Percentiles rank a stretch among this genome's conserved stretches.
These are phyloP conservation scores for Oryza meridionalis DNA, from an alignment of 176 grass and related monocot genomes.

Conservation along the genomic window DNA sequence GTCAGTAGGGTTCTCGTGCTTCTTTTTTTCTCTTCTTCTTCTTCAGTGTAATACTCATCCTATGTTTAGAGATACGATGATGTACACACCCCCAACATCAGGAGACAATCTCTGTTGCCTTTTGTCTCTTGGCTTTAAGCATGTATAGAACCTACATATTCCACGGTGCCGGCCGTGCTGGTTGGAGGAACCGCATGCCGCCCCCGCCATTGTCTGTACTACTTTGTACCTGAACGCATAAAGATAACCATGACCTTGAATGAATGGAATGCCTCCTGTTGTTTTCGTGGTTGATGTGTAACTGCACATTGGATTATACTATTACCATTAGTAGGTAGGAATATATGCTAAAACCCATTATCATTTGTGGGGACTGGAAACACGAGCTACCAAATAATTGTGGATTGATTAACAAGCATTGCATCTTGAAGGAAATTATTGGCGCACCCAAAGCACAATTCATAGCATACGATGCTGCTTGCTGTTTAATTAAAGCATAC, in stretches of 20 bases:
- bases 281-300: constrained; percentile 29
- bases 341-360: neutral
- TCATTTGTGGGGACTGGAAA: neutral
- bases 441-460: neutral
- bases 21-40: constrained; percentile 5
- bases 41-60: constrained; percentile 47
- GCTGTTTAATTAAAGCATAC: neutral
- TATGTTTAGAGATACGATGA: constrained; percentile 52
- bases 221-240: constrained; percentile 43
- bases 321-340: neutral
- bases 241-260: constrained; percentile 38
- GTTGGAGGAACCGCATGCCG: constrained; percentile 28
- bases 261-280: neutral
- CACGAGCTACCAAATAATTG: neutral
- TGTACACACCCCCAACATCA: constrained; percentile 42
- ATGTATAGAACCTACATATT: constrained; percentile 55
- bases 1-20: constrained; percentile 40
- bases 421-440: neutral
- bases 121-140: constrained; percentile 19
- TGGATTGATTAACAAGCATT: neutral
- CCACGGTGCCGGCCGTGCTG: constrained; percentile 3
- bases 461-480: neutral
- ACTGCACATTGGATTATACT: constrained; percentile 5
- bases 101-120: constrained; percentile 22
- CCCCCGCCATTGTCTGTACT: constrained; percentile 31